These are phyloP conservation scores for Podaxis sp. DNA, from an alignment of 768 basidiomycete genomes.

Conservation along the genomic window DNA sequence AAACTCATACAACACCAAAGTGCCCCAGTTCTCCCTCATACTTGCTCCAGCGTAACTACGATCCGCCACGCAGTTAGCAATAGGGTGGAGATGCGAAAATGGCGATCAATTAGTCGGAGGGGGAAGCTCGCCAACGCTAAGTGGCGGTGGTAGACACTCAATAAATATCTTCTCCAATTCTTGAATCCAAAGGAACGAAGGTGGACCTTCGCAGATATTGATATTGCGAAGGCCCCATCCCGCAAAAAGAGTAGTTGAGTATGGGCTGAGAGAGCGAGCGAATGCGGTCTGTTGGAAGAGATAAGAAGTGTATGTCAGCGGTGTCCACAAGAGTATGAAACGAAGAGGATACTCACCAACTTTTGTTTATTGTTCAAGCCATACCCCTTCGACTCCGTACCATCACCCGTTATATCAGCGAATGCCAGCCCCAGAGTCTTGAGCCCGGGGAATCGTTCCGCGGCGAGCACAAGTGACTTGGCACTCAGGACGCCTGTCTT, in stretches of 20 bases:
- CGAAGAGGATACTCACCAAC: slow-evolving; percentile 1
- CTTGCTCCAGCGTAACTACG: too few relatives aligned
- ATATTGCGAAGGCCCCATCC: slow-evolving; percentile 7
- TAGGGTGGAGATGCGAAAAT: background rate
- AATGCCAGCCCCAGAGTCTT: slow-evolving; percentile 12
- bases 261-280: background rate
- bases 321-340: background rate
- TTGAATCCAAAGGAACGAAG: slow-evolving; percentile 8
- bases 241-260: background rate
- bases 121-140: slow-evolving; percentile 4
- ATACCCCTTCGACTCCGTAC: background rate
- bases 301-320: background rate
- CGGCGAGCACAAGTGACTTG: slow-evolving; percentile 3
- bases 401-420: background rate
- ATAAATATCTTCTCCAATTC: slow-evolving; percentile 6
- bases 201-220: slow-evolving; percentile 2
- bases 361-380: background rate
- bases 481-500: slow-evolving; percentile 10
- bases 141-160: slow-evolving; percentile 10
- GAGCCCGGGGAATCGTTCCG: slow-evolving; percentile 9
- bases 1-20: too few relatives aligned
- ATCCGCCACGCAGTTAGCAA: background rate
- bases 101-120: background rate
- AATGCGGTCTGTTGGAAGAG: background rate
- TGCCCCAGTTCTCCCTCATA: too few relatives aligned